These are phyloP conservation scores for Quercus aquifolioides DNA, from an alignment of 306 rosid genomes.

Conservation along the genomic window DNA sequence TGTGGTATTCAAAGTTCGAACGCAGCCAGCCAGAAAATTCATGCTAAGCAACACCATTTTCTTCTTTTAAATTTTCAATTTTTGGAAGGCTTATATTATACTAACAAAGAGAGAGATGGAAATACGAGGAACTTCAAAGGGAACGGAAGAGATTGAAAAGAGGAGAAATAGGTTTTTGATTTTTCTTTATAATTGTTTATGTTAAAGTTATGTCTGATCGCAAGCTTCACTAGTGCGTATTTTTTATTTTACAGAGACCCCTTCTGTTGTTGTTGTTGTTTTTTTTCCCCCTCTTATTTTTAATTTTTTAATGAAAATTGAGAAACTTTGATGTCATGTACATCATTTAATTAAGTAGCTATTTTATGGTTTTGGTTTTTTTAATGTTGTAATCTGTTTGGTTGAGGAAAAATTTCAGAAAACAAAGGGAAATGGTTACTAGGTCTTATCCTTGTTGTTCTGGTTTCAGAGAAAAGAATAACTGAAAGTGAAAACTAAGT, in stretches of 20 bases:
- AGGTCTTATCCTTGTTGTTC: too few species aligned
- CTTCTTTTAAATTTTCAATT: background rate
- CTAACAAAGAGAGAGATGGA: constrained; percentile 23
- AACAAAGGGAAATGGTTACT: too few species aligned
- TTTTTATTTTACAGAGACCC: too few species aligned
- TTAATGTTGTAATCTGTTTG: background rate
- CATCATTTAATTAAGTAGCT: background rate
- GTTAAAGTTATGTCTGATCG: background rate
- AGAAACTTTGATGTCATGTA: background rate
- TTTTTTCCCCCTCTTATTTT: too few species aligned
- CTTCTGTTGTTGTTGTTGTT: too few species aligned
- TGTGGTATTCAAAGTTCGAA: constrained; percentile 33
- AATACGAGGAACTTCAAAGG: constrained; percentile 15
- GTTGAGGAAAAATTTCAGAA: background rate
- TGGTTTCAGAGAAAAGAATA: background rate
- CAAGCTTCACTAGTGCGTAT: too few species aligned
- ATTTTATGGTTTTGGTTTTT: background rate
- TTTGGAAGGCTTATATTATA: constrained; percentile 18
- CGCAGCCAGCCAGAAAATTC: constrained; percentile 37
- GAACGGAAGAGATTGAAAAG: constrained; percentile 12
- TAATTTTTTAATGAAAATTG: background rate
- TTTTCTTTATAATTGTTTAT: constrained; percentile 9
- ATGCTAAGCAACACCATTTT: constrained; percentile 55
- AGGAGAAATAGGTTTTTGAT: constrained; percentile 14
- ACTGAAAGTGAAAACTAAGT: background rate